Conservation (phyloP, 495 filamentous ascomycete genomes). For the Aspergillus hancockii region DNA sequence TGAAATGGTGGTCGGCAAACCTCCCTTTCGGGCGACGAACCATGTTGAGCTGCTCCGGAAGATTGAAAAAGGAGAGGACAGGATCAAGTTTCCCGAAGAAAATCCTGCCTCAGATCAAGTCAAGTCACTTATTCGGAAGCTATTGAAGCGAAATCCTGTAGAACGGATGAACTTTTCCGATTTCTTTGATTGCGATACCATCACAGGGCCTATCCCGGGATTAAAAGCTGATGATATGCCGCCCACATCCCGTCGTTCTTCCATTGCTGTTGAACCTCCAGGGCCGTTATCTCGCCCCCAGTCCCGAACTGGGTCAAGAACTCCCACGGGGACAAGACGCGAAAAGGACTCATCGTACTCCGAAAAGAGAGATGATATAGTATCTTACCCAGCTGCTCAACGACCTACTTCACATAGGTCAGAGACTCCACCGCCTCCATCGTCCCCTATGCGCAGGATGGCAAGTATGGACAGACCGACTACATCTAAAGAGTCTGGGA, state of each 20-base stretch:
- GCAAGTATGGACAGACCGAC: conserved; percentile 42
- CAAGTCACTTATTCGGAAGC: conserved; percentile 74
- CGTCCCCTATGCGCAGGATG: conserved; percentile 38
- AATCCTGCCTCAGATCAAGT: conserved; percentile 70
- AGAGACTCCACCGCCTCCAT: conserved; percentile 35
- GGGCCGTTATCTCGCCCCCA: conserved; percentile 27
- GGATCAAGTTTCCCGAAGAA: conserved; percentile 78
- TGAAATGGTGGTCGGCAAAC: conserved; percentile 90
- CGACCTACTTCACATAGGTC: conserved; percentile 30
- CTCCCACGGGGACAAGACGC: conserved; percentile 13
- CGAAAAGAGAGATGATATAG: conserved; percentile 27
- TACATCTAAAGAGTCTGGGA: conserved; percentile 29
- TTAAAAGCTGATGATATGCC: conserved; percentile 75
- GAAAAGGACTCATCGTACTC: conserved; percentile 28
- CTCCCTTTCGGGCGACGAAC: conserved; percentile 89
- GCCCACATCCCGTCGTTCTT: conserved; percentile 22
- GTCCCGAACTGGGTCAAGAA: conserved; percentile 23
- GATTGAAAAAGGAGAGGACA: conserved; percentile 84
- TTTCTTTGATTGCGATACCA: conserved; percentile 75
- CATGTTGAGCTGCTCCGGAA: conserved; percentile 90
- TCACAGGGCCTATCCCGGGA: conserved; percentile 79
- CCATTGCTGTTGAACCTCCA: conserved; percentile 15
- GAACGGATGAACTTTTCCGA: conserved; percentile 80
- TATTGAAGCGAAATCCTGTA: conserved; percentile 82
- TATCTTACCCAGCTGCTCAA: conserved; percentile 27